Evolutionary conservation across 176 grass and related monocot genomes (phyloP), one percentile per base, ranked within the genome.

Genomic region (Phragmites australis): DNA sequence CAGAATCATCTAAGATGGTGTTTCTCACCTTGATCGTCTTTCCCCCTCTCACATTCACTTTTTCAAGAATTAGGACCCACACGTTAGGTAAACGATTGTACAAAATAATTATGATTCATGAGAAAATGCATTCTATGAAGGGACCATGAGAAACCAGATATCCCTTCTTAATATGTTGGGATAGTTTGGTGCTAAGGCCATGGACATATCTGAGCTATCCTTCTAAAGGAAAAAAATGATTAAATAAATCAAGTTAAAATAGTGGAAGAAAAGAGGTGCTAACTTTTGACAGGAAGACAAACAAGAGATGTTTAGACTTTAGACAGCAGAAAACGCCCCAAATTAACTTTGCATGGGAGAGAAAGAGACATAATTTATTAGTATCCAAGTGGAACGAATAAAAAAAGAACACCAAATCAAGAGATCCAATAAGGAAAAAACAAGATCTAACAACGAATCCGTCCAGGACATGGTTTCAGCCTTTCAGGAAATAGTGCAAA

Each of bases 401-500:
- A 0, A 73, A 37, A 39, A 55, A 2, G 16, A 82, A 8, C 2
- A 34, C 27, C 16, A 10, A 12, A 65, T 73, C 16, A 19, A 23
- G n/a, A 73, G 67, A 83, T 88, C 74, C 81, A 73, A 78, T 74
- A 80, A 41, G 63, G 47, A 71, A 49, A 71, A 49, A 83, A 78
- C 67, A 78, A 58, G 74, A 83, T 88, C 74, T 57, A 30, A 30
- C 74, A 73, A 67, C 27, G 49, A 26, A 67, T 74, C 74, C 13
- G 50, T 59, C 40, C 41, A 1, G 80, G 54, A 67, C 67, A 48
- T 83, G 31, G 51, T n/a, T n/a, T n/a, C n/a, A n/a, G n/a, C n/a
- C 40, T 82, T 70, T 46, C 65, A 62, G 53, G 53, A 45, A 54
- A 87, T 55, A 49, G 10, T 19, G 74, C 27, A 30, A 21, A 39